Base-by-base conservation (phyloP, 2,329 filamentous ascomycete species). In the Aspergillus hiratsukae region DNA sequence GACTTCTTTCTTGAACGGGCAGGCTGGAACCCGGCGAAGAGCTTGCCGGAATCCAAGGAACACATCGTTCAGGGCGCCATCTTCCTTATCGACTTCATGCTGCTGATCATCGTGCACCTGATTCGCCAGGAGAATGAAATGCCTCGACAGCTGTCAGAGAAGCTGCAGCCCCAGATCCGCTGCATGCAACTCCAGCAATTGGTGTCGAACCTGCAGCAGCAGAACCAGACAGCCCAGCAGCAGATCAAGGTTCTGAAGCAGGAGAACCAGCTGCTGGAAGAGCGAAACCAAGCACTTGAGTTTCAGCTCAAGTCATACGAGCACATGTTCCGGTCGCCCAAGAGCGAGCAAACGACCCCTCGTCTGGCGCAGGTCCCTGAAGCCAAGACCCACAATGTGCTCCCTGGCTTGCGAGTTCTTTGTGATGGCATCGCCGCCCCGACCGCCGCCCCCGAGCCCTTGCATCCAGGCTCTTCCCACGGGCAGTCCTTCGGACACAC, bases 21-120 rank as follows among this genome's bases (percentile, higher is more conserved):
- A 17, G 72, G 73, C 41, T 76, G 73, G 72, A 75, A 76, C 49
- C 69, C 67, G 21, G 66, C 69, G 37, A 74, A 75, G 58, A 74
- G 69, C 58, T 62, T 73, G 43, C 69, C 69, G 3, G 69, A 75
- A 43, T 75, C 73, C n/a, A 75, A 75, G 62, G 72, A 75, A 54
- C 72, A 75, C 57, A 74, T 74, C 21, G 70, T 74, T 11, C 70
- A 73, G 60, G 72, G 67, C 7, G 69, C 72, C 3, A 69, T 75
- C 53, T 71, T 69, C 51, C 63, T 74, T 14, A 69, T 75, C 45
- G 72, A 75, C 56, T 74, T 74, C 53, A 72, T 74, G 69, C 66
- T 71, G 29, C 57, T 68, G 21, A 69, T 74, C 46, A 74, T 75
- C 40, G 61, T 70, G 11, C 66, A 69, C 52, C 61, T 74, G 37